Percentiles rank a stretch among this genome's conserved stretches.
Conservation (phyloP, 2,329 filamentous ascomycete species). For the Cordyceps pruinosa region DNA sequence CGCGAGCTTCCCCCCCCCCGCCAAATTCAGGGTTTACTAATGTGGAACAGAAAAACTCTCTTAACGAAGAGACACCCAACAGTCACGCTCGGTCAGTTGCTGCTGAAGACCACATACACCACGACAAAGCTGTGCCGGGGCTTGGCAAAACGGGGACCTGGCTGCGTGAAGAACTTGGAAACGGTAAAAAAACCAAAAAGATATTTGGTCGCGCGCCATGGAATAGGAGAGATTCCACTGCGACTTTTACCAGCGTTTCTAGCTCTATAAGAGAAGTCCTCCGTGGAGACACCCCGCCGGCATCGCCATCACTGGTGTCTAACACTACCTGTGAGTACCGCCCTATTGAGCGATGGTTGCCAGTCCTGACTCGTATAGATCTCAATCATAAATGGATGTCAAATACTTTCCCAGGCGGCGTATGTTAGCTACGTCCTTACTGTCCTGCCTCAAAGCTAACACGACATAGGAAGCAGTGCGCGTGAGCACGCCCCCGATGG, state of each 20-base stretch:
- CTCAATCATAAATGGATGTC: conserved; percentile 6
- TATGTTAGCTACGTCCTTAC: conserved; percentile 19
- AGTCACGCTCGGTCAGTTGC: background rate
- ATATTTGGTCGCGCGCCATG: conserved; percentile 36
- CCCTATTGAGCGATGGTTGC: background rate
- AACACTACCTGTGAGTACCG: background rate
- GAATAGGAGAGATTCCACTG: conserved; percentile 32
- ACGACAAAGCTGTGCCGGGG: background rate
- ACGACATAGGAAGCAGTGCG: conserved; percentile 39
- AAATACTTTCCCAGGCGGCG: conserved; percentile 26
- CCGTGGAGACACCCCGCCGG: conserved; percentile 28
- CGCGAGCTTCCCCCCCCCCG: too few relatives aligned
- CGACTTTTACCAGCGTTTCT: conserved; percentile 32
- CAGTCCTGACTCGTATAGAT: conserved; percentile 16
- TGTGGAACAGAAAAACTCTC: background rate
- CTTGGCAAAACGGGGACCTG: conserved; percentile 18
- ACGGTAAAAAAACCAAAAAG: conserved; percentile 25
- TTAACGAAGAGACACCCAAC: background rate
- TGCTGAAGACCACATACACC: background rate
- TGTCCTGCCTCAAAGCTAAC: conserved; percentile 8
- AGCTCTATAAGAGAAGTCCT: conserved; percentile 36
- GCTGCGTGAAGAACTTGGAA: conserved; percentile 27
- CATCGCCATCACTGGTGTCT: conserved; percentile 21
- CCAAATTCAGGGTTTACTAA: background rate
- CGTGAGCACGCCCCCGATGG: conserved; percentile 39